Evolutionary conservation across 257 asterid genomes (phyloP), one percentile per base, ranked within the genome.

Genomic region (Nicotiana noctiflora): DNA sequence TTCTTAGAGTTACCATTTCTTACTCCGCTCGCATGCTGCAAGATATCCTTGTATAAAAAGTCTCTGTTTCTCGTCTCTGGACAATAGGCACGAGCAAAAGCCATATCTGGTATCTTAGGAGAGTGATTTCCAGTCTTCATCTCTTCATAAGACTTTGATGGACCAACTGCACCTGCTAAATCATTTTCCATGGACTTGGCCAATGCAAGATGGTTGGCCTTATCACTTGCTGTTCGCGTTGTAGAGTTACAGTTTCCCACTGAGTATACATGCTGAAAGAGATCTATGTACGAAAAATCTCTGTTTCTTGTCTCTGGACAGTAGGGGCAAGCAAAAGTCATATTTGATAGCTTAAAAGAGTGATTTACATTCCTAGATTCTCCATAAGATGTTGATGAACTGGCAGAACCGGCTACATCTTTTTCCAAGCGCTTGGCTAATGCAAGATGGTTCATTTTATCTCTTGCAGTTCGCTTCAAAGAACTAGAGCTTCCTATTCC

Each of bases 51-150:
- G 83, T 85, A 89, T 51, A 32, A 81, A 82, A 72, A 90, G 79
- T 84, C 91, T 32, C 85, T 82, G 88, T 89, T 93, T 82, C 85
- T 87, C 75, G 87, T 91, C 82, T 85, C 88, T 19, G 94, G 88
- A 86, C 98, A 94, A 82, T 67, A 93, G 27, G 99, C 97, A 87
- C 98, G 92, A 32, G 85, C 63, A 83, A 85, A 91, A n/a, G 88
- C 87, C 64, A 83, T 78, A 67, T 86, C 92, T 6, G 97, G 90
- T 81, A 86, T 34, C 82, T 83, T 92, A 57, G 90, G 87, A 84
- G 84, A 55, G 86, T 84, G 86, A 34, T 83, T 89, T 66, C 97
- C 96, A 60, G 83, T 87, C 92, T 88, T 92, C 80, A 91, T 81
- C 72, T 84, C 88, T 67, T 86, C 77, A 75, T 83, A 79, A 52